Conservation (phyloP, 2,329 filamentous ascomycete genomes). For the Phialemonium atrogriseum region DNA sequence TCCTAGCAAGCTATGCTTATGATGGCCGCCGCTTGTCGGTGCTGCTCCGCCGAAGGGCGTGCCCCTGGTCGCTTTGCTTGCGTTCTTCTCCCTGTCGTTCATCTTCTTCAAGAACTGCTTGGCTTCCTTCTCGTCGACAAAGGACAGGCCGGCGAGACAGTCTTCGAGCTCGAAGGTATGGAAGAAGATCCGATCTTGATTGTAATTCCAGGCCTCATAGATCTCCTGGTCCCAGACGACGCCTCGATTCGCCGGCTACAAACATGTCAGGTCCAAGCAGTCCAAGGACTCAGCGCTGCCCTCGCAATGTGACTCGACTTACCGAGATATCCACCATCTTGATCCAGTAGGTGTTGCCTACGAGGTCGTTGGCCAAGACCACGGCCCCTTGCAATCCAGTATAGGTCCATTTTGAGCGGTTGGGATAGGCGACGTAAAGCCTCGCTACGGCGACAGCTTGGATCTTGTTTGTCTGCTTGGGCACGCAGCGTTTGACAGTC, state of each 20-base stretch:
- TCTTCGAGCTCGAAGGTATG: conserved; percentile 95
- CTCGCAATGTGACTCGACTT: conserved; percentile 29
- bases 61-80: conserved; percentile 74
- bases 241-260: conserved; percentile 65
- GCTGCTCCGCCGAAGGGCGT: conserved; percentile 61
- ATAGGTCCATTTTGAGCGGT: conserved; percentile 81
- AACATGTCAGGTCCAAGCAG: conserved; percentile 11
- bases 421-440: conserved; percentile 87
- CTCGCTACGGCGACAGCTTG: conserved; percentile 88
- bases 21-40: conserved; percentile 27
- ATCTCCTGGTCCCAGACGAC: conserved; percentile 98
- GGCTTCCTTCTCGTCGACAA: conserved; percentile 95
- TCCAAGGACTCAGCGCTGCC: conserved; percentile 4
- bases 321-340: conserved; percentile 97
- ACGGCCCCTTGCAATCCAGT: conserved; percentile 87
- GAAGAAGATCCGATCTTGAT: conserved; percentile 96
- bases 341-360: conserved; percentile 93
- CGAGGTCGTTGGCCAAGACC: conserved; percentile 86
- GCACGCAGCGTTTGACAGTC: conserved; percentile 88
- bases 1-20: conserved; percentile 43
- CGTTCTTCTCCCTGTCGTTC: conserved; percentile 91
- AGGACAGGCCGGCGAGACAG: conserved; percentile 82
- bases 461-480: conserved; percentile 95
- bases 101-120: conserved; percentile 97
- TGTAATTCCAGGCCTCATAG: conserved; percentile 90